Conservation (phyloP, 164 flowering plant species). For the Umbellularia californica region DNA sequence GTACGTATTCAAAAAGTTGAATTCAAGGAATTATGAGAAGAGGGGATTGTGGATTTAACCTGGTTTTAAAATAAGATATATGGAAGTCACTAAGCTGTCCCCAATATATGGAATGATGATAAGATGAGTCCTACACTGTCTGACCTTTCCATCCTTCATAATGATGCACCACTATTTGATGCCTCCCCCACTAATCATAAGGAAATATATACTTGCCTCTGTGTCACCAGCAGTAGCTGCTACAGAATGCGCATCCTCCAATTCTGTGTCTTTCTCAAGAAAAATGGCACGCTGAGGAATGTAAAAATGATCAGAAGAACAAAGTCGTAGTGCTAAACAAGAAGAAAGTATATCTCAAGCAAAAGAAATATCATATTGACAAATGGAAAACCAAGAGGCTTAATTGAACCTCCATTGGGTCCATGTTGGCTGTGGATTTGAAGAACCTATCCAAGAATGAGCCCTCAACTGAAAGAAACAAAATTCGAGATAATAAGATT, state of each 20-base stretch:
- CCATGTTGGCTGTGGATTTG: conserved; percentile 72
- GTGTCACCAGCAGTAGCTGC: conserved; percentile 98
- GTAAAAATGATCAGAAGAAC: neutral
- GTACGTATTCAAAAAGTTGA: neutral
- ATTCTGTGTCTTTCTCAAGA: conserved; percentile 84
- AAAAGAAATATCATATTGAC: too few relatives aligned
- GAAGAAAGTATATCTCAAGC: neutral
- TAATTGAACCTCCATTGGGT: conserved; percentile 61
- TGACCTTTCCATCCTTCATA: too few relatives aligned
- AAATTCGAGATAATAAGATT: neutral
- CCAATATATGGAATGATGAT: too few relatives aligned
- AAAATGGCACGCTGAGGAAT: conserved; percentile 73
- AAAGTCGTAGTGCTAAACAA: neutral
- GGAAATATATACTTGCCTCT: conserved; percentile 41
- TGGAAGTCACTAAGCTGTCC: too few relatives aligned
- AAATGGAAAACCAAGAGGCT: neutral
- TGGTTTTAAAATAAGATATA: too few relatives aligned
- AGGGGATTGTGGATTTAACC: too few relatives aligned
- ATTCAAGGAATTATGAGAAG: neutral
- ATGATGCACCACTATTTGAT: too few relatives aligned
- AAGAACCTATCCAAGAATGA: conserved; percentile 85
- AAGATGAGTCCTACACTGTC: too few relatives aligned
- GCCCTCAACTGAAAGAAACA: conserved; percentile 52
- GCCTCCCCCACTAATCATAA: neutral
- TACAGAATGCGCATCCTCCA: conserved; percentile 93